These are phyloP conservation scores for Trametes versicolor DNA, from an alignment of 1,284 basidiomycete species.

Conservation along the genomic window DNA sequence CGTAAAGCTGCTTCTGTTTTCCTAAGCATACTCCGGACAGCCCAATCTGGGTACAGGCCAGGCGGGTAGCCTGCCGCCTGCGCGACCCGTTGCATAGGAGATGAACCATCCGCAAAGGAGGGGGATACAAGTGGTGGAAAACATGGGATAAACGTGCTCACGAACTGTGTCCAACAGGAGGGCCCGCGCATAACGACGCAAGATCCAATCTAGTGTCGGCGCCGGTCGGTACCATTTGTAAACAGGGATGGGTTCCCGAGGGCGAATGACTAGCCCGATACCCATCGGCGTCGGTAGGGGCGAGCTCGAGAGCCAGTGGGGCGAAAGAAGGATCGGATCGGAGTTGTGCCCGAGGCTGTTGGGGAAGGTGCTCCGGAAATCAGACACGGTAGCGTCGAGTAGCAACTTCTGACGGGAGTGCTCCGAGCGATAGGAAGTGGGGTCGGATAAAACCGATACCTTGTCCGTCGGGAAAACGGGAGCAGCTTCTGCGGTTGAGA, in stretches of 20 bases:
- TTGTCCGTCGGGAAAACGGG: slow-evolving; percentile 7
- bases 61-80: slow-evolving; percentile 30
- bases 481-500: slow-evolving; percentile 12
- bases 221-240: slow-evolving; percentile 6
- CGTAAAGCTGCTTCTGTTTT: slow-evolving; percentile 58
- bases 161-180: slow-evolving; percentile 81
- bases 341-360: slow-evolving; percentile 22
- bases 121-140: slow-evolving; percentile 44
- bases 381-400: slow-evolving; percentile 74
- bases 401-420: slow-evolving; percentile 72
- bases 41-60: slow-evolving; percentile 61
- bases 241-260: slow-evolving; percentile 29
- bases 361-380: slow-evolving; percentile 43
- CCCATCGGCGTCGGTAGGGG: slow-evolving; percentile 19
- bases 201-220: slow-evolving; percentile 36
- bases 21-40: slow-evolving; percentile 62
- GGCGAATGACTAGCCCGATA: slow-evolving; percentile 31
- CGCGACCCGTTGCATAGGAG: slow-evolving; percentile 46
- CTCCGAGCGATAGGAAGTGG: slow-evolving; percentile 42
- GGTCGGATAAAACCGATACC: slow-evolving; percentile 22
- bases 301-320: slow-evolving; percentile 31
- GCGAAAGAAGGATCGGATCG: slow-evolving; percentile 21
- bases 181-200: slow-evolving; percentile 78
- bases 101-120: slow-evolving; percentile 22
- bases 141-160: slow-evolving; percentile 63